Evolutionary conservation across 176 grass and related monocot genomes (phyloP).

Genomic region (Lolium rigidum): DNA sequence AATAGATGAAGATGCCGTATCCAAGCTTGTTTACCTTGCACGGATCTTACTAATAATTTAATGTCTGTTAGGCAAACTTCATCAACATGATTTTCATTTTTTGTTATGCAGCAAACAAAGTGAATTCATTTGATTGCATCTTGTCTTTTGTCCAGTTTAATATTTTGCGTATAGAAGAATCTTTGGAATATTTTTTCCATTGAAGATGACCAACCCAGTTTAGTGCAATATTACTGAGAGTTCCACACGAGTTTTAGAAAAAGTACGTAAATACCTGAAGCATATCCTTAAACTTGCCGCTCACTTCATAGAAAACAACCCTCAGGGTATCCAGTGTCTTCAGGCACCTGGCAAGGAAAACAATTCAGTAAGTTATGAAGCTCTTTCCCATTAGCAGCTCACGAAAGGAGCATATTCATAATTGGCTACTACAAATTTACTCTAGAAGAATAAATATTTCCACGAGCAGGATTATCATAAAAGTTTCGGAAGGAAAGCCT

Average conservation of each 20-base stretch:
- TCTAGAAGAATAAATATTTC: background rate
- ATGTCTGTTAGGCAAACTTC: too few relatives aligned
- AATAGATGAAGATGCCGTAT: conserved; percentile 13
- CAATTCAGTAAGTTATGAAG: background rate
- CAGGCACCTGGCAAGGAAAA: conserved; percentile 53
- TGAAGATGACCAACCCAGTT: too few relatives aligned
- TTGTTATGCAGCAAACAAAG: too few relatives aligned
- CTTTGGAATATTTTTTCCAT: too few relatives aligned
- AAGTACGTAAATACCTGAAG: conserved; percentile 64
- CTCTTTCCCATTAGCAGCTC: conserved; percentile 5
- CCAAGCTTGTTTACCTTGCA: background rate
- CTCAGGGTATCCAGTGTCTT: conserved; percentile 39
- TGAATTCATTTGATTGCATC: too few relatives aligned
- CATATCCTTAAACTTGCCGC: conserved; percentile 56
- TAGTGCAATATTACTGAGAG: too few relatives aligned
- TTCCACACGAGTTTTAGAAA: background rate
- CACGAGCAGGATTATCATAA: background rate
- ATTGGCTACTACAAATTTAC: too few relatives aligned
- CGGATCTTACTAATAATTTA: too few relatives aligned
- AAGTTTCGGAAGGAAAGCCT: background rate
- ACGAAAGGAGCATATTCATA: background rate
- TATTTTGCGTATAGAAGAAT: too few relatives aligned
- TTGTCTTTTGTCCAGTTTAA: background rate
- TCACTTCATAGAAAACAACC: conserved; percentile 55
- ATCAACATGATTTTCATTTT: too few relatives aligned